Evolutionary conservation across 2,329 filamentous ascomycete species (phyloP).

Genomic region (Sphaerulina vaccinii): DNA sequence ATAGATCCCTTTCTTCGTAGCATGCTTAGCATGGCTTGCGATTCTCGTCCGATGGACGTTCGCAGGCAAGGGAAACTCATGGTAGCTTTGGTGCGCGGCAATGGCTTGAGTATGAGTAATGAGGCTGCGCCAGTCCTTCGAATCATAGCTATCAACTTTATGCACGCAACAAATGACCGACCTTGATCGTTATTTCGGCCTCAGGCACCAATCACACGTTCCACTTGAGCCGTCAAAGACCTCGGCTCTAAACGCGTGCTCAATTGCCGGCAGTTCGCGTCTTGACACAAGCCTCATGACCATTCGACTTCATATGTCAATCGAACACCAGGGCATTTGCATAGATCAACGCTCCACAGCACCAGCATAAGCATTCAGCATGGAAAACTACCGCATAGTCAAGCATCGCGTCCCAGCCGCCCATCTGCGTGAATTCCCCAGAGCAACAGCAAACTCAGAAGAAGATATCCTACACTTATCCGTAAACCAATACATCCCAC

Average conservation of each 20-base stretch:
- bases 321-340: neutral
- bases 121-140: too few species aligned
- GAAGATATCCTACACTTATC: slow-evolving; percentile 20
- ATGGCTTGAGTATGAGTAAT: too few species aligned
- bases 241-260: slow-evolving; percentile 5
- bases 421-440: slow-evolving; percentile 15
- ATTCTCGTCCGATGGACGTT: too few species aligned
- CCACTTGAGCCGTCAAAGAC: slow-evolving; percentile 1
- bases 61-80: too few species aligned
- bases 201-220: too few species aligned
- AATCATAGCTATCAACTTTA: too few species aligned
- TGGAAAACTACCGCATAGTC: slow-evolving; percentile 12
- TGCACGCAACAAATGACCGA: too few species aligned
- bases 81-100: too few species aligned
- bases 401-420: slow-evolving; percentile 12
- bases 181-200: too few species aligned
- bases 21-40: too few species aligned
- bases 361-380: neutral
- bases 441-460: slow-evolving; percentile 17
- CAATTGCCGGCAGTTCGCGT: slow-evolving; percentile 12
- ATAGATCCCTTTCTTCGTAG: too few species aligned
- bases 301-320: neutral
- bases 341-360: neutral
- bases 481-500: slow-evolving; percentile 31
- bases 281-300: neutral